phyloP scores from a whole-genome alignment of 805 yeast species.

The Metschnikowia dekortorum region DNA sequence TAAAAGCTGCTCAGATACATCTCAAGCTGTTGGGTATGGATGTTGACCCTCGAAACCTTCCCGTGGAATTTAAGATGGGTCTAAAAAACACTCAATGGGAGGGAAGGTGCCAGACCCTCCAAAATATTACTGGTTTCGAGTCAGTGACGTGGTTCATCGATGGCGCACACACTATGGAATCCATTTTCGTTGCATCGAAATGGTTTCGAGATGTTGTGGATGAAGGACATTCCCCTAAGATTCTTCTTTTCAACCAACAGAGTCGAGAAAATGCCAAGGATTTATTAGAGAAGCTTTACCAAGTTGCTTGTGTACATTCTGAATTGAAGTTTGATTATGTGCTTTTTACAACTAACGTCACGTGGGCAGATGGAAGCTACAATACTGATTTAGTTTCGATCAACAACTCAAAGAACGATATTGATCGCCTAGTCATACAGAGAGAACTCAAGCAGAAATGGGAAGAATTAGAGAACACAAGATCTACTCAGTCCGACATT shows the following conservation, averaged over 20 bases:
- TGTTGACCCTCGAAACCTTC: slow-evolving; percentile 30
- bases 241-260: slow-evolving; percentile 89
- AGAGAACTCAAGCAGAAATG: slow-evolving; percentile 68
- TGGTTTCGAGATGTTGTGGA: slow-evolving; percentile 56
- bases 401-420: slow-evolving; percentile 74
- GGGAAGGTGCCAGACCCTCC: slow-evolving; percentile 86
- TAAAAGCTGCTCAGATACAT: slow-evolving; percentile 61
- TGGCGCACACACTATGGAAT: slow-evolving; percentile 94
- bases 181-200: slow-evolving; percentile 70
- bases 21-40: slow-evolving; percentile 45
- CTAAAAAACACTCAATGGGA: slow-evolving; percentile 76
- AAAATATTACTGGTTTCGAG: slow-evolving; percentile 34
- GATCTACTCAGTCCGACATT: slow-evolving; percentile 25
- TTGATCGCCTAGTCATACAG: slow-evolving; percentile 80
- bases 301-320: slow-evolving; percentile 32
- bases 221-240: slow-evolving; percentile 25
- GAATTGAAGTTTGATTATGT: slow-evolving; percentile 63
- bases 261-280: slow-evolving; percentile 73
- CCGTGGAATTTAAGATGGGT: slow-evolving; percentile 53
- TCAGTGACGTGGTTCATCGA: slow-evolving; percentile 77
- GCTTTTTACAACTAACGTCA: slow-evolving; percentile 84
- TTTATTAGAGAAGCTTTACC: slow-evolving; percentile 52
- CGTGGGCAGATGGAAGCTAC: slow-evolving; percentile 81
- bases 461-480: slow-evolving; percentile 43
- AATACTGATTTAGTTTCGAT: slow-evolving; percentile 79